Base-by-base conservation (phyloP, 2,329 filamentous ascomycete genomes). In the Cercospora sesami region DNA sequence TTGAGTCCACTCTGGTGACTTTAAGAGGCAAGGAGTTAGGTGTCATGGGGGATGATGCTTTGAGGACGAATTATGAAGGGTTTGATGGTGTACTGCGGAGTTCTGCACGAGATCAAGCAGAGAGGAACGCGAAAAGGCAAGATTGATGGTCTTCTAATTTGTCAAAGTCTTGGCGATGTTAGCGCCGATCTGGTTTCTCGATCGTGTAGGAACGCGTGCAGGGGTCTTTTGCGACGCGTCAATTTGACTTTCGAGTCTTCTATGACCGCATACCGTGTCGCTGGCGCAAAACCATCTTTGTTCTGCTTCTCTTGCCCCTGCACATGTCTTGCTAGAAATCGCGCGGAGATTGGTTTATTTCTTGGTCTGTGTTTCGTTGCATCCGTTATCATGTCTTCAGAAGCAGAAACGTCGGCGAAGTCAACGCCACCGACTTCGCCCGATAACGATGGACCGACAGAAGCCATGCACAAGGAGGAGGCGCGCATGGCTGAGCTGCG, bases 381-480 rank as follows among this genome's bases (percentile, higher is more conserved):
- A 30, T 45, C 4, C 21, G 3, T 39, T 18, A 51, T 8, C 21
- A 70, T 70, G 70, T 70, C 70, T 31, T 70, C 70, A 45, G 70
- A 74, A 64, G 53, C 69, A 30, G 71, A 67, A 39, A 63, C 67
- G 16, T 69, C 69, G 36, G 61, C 73, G 18, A 69, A 64, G 58
- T 74, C 72, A 23, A 79, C 77, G 65, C 77, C 78, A 59, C 76
- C 78, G 2, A 78, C 77, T 8, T 79, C 78, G 33, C 76, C 78
- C n/a, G 73, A 76, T 45, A 71, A 75, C 58, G 70, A 67, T 64
- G 74, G 73, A 26, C 72, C 81, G 1, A 79, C 81, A 5, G 75
- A 79, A 62, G 74, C 78, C 26, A 81, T 84, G 80, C 77, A 80
- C 68, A 76, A 74, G 30, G 83, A 85, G 68, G 83, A 85, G 68